Evolutionary conservation across 2,329 filamentous ascomycete genomes (phyloP), one percentile per base, ranked within the genome.

Genomic region (Rasamsonia emersonii): DNA sequence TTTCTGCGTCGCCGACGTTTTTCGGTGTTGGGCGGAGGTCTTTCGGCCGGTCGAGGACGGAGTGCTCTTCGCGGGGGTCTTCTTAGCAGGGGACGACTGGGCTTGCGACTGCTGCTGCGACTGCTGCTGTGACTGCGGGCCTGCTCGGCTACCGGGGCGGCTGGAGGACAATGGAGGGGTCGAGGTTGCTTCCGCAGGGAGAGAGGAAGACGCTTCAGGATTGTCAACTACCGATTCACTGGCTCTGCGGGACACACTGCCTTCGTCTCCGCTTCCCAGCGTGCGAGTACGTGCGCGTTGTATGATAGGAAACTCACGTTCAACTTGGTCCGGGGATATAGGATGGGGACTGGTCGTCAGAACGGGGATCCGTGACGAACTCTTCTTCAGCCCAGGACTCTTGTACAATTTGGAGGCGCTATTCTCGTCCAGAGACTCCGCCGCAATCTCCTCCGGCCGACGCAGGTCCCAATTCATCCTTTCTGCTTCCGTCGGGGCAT

Each of bases 351-450:
- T 94, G 9, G 73, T 66, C 47, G 85, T 88, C 18, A 86, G 78
- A 21, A 96, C 71, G 1, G 91, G 91, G 52, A 98, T 95, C 33
- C 85, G 78, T 26, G 89, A 94, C 3, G 73, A 64, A 62, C 74
- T 64, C 67, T 73, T 61, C 71, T 81, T 49, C 54, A 70, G 42
- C 54, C 63, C 43, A 46, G 72, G 59, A 59, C 73, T 50, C 62
- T 58, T 45, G 63, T 50, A 73, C 59, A 54, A 73, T 68, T 46
- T 75, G 65, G 26, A 50, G 7, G 55, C 37, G n/a, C 54, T 49
- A 6, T 62, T 53, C 34, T 53, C 44, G 16, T 44, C 52, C 37
- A 19, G 16, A 13, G 31, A 36, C 4, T 73, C 66, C 7, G 65
- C 62, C 16, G 80, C 78, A 39, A 84, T 81, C 52, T 94, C 86